Conservation (phyloP, 331 rosid species). For the Acacia concinna region DNA sequence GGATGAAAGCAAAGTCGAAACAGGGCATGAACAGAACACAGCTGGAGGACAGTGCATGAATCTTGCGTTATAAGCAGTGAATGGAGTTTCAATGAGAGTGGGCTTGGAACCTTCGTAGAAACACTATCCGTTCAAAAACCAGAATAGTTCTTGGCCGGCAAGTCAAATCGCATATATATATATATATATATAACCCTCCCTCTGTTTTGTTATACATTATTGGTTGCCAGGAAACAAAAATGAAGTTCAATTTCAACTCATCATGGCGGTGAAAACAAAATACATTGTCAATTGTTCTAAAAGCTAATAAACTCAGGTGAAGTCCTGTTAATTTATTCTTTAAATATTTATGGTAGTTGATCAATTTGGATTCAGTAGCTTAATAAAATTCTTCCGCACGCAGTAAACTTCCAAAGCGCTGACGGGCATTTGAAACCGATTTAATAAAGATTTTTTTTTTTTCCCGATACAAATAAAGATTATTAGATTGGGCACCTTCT, state of each 20-base stretch:
- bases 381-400: background rate
- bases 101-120: conserved; percentile 26
- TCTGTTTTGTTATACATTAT: background rate
- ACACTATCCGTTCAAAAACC: background rate
- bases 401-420: background rate
- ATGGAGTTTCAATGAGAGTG: background rate
- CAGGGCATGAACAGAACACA: background rate
- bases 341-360: background rate
- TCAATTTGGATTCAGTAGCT: background rate
- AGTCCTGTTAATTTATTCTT: background rate
- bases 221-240: background rate
- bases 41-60: background rate
- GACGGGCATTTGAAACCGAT: background rate
- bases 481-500: background rate
- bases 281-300: background rate
- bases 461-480: no score
- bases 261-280: background rate
- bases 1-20: no score
- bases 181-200: background rate
- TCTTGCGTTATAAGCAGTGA: background rate
- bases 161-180: conserved; percentile 33
- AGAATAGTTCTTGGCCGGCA: conserved; percentile 36
- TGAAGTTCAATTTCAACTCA: background rate
- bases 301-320: background rate
- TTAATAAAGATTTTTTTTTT: background rate